These are phyloP conservation scores for Monascus purpureus DNA, from an alignment of 495 filamentous ascomycete genomes.

Conservation along the genomic window DNA sequence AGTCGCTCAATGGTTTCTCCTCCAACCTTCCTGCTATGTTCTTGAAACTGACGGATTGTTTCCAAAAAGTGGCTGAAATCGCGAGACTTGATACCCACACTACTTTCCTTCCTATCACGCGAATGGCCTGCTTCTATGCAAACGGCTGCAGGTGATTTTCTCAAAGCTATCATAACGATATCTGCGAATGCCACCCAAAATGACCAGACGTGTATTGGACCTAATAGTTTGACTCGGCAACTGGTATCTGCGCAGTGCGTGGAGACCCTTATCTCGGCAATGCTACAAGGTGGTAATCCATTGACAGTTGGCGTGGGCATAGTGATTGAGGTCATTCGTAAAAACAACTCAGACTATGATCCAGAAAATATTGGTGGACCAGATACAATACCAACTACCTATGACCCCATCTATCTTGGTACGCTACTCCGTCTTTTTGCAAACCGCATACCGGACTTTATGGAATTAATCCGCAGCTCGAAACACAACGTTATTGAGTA, in stretches of 20 bases:
- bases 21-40: background rate
- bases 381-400: slow-evolving; percentile 61
- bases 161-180: slow-evolving; percentile 98
- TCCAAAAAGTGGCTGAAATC: slow-evolving; percentile 75
- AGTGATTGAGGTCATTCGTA: slow-evolving; percentile 95
- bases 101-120: slow-evolving; percentile 76
- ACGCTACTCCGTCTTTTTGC: slow-evolving; percentile 86
- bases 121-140: slow-evolving; percentile 76
- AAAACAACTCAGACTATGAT: slow-evolving; percentile 99
- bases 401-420: slow-evolving; percentile 94
- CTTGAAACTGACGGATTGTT: slow-evolving; percentile 11
- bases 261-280: slow-evolving; percentile 66
- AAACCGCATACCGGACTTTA: slow-evolving; percentile 85
- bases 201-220: slow-evolving; percentile 93
- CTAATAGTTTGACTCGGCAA: slow-evolving; percentile 90
- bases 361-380: slow-evolving; percentile 70
- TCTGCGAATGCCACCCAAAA: slow-evolving; percentile 97
- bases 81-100: slow-evolving; percentile 74
- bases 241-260: slow-evolving; percentile 83
- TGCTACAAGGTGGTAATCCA: slow-evolving; percentile 89
- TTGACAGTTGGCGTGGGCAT: slow-evolving; percentile 95
- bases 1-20: slow-evolving; percentile 13
- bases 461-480: slow-evolving; percentile 66
- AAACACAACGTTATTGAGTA: slow-evolving; percentile 46
- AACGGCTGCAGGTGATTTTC: slow-evolving; percentile 92